Percentiles rank a stretch among this genome's conserved stretches.
Conservation (phyloP, 352 stramenopile species). For the Phytophthora melonis region DNA sequence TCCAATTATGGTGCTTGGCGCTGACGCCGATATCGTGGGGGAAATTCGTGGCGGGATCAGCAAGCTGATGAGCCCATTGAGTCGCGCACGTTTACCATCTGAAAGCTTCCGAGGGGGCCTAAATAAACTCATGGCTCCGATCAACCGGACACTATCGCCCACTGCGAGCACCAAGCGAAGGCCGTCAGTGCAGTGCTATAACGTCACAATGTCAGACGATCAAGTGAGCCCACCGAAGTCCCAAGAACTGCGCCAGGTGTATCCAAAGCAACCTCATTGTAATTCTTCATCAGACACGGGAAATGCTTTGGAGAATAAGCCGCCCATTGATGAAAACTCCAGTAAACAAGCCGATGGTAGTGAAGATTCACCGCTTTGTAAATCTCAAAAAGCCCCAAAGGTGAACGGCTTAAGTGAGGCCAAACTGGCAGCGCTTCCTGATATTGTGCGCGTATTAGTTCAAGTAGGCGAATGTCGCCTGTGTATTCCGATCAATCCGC, state of each 20-base stretch:
- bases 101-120: slow-evolving; percentile 38
- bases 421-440: slow-evolving; percentile 38
- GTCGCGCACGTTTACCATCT: slow-evolving; percentile 14
- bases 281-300: neutral
- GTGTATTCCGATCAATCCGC: slow-evolving; percentile 64
- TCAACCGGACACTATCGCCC: slow-evolving; percentile 31
- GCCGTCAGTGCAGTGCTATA: slow-evolving; percentile 18
- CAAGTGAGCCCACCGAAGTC: neutral
- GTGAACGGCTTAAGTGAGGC: slow-evolving; percentile 19
- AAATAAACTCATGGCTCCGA: slow-evolving; percentile 35
- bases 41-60: slow-evolving; percentile 33
- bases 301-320: neutral
- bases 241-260: slow-evolving; percentile 9
- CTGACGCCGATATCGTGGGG: slow-evolving; percentile 28
- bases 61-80: slow-evolving; percentile 41
- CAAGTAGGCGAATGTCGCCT: slow-evolving; percentile 65
- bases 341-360: neutral
- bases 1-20: slow-evolving; percentile 27
- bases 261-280: neutral
- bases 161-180: slow-evolving; percentile 14
- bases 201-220: slow-evolving; percentile 10
- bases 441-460: slow-evolving; percentile 59
- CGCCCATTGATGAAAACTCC: neutral
- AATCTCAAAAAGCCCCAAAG: slow-evolving; percentile 1
- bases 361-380: neutral